Conservation (phyloP, 1,139 yeast genomes). For the Geotrichum fermentans region DNA sequence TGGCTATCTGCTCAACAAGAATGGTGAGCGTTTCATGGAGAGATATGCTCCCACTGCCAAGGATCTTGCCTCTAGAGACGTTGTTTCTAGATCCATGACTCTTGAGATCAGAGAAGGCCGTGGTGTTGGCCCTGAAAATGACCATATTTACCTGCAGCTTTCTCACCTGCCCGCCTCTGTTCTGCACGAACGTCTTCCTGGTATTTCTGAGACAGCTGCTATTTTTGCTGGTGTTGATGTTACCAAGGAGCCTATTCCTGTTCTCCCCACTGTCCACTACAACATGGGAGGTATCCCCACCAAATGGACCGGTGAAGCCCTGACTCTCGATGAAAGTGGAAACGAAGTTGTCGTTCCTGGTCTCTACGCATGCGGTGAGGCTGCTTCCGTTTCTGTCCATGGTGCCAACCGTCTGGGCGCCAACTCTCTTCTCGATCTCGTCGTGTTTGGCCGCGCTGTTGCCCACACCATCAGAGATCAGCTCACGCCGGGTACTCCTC, state of each 20-base stretch:
- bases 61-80: constrained; percentile 97
- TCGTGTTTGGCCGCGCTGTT: constrained; percentile 97
- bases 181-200: constrained; percentile 93
- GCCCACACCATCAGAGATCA: constrained; percentile 84
- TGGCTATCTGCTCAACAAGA: constrained; percentile 91
- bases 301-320: constrained; percentile 92
- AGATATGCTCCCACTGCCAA: constrained; percentile 98
- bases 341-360: constrained; percentile 92
- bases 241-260: constrained; percentile 98
- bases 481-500: constrained; percentile 84
- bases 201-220: constrained; percentile 97
- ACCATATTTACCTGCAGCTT: constrained; percentile 91
- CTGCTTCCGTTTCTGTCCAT: constrained; percentile 97
- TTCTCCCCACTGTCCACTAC: constrained; percentile 96
- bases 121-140: constrained; percentile 96
- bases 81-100: constrained; percentile 95
- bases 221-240: constrained; percentile 99
- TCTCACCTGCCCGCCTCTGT: constrained; percentile 91
- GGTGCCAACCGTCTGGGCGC: constrained; percentile 99
- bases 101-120: constrained; percentile 98
- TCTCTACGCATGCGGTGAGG: constrained; percentile 96
- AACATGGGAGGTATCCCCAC: constrained; percentile 99
- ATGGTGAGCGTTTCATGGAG: constrained; percentile 99
- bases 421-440: constrained; percentile 91
- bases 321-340: constrained; percentile 80